Evolutionary conservation across 139 green algal species (phyloP).

Genomic region (Edaphochlamys debaryana): DNA sequence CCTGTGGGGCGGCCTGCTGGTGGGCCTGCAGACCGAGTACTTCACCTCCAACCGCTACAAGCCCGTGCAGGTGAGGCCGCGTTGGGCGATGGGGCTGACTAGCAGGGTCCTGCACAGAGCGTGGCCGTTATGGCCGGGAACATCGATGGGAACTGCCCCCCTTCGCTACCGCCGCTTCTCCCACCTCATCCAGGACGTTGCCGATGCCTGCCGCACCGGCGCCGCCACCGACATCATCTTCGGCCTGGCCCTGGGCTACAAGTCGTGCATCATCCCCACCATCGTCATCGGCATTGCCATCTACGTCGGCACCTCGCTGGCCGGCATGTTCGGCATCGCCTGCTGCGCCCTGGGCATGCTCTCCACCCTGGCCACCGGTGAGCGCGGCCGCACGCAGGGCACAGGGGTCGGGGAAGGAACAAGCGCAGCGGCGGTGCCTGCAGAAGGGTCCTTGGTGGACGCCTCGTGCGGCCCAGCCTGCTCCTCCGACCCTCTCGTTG

Average conservation of each 20-base stretch:
- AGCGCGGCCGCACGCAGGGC: background rate
- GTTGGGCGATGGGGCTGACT: background rate
- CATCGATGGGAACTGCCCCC: too few relatives aligned
- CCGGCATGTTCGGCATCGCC: constrained; percentile 96
- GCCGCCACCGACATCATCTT: constrained; percentile 99
- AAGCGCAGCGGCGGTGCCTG: too few relatives aligned
- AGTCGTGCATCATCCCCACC: constrained; percentile 87
- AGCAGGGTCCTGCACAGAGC: too few relatives aligned
- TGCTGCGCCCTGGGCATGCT: constrained; percentile 97
- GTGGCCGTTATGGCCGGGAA: too few relatives aligned
- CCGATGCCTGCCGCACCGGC: constrained; percentile 95
- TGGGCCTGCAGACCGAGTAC: constrained; percentile 97
- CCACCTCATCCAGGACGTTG: constrained; percentile 86
- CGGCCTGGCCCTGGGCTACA: constrained; percentile 97
- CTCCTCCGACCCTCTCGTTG: too few relatives aligned
- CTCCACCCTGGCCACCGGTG: constrained; percentile 86
- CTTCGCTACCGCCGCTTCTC: too few relatives aligned
- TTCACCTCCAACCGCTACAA: constrained; percentile 94
- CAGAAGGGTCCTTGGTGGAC: too few relatives aligned
- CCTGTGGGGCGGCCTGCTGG: constrained; percentile 96
- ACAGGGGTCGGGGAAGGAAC: too few relatives aligned
- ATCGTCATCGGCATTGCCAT: constrained; percentile 91
- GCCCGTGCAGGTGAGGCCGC: constrained; percentile 67
- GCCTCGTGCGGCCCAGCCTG: too few relatives aligned
- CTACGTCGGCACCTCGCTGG: constrained; percentile 87